These are phyloP conservation scores for Trypanosoma theileri DNA, from an alignment of 208 protist species.

Conservation along the genomic window DNA sequence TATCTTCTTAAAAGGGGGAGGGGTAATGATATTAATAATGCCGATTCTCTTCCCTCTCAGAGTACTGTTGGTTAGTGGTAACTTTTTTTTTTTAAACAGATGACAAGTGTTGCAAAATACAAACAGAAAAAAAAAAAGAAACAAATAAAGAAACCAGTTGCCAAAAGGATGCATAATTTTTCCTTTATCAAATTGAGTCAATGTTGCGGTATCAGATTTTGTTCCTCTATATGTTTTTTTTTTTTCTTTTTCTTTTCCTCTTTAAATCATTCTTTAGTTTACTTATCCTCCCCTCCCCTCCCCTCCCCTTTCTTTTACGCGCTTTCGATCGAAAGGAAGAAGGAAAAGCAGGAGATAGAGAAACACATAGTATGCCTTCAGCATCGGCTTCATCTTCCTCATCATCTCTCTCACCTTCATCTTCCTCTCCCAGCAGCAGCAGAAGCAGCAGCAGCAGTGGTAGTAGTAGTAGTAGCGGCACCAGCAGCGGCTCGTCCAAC, in stretches of 20 bases:
- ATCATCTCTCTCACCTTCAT: not conserved
- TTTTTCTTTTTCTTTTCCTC: too few relatives aligned
- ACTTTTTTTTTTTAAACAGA: slow-evolving; percentile 10
- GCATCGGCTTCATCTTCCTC: slow-evolving; percentile 17
- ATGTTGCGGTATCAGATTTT: too few relatives aligned
- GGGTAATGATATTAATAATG: too few relatives aligned
- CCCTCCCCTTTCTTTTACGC: not conserved
- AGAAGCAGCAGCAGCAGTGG: slow-evolving; percentile 24
- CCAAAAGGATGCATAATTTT: not conserved
- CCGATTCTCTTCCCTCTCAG: too few relatives aligned
- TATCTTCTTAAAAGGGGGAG: not conserved
- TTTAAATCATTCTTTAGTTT: too few relatives aligned
- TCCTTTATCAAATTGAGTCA: too few relatives aligned
- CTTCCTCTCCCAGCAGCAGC: slow-evolving; percentile 22
- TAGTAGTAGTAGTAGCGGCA: slow-evolving; percentile 17
- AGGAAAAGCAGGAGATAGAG: not conserved
- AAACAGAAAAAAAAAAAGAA: not conserved
- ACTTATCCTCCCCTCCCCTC: too few relatives aligned
- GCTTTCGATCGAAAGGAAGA: not conserved
- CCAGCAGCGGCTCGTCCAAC: slow-evolving; percentile 4
- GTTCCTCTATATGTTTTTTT: too few relatives aligned
- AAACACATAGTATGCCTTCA: slow-evolving; percentile 2
- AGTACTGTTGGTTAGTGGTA: not conserved
- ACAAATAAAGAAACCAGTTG: not conserved
- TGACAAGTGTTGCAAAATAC: not conserved